A percentile compares a stretch with the other conserved stretches of the same genome.
Conservation (phyloP, 2,329 filamentous ascomycete species). For the Penicillium sp. region DNA sequence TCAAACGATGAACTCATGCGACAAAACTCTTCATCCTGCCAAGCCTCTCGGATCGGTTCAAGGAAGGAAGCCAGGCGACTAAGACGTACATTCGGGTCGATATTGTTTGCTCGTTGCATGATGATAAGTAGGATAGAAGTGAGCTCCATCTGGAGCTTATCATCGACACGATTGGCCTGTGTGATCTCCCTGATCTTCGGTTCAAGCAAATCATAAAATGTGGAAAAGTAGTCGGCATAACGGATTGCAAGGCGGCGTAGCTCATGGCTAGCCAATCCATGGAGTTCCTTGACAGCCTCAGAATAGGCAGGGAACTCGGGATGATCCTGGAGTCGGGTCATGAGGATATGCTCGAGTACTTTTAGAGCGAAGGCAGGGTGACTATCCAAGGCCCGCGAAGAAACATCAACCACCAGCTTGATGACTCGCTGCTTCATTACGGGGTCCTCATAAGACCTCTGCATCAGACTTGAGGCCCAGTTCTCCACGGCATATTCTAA, state of each 20-base stretch:
- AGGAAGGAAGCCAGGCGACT: slow-evolving; percentile 75
- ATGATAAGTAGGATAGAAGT: slow-evolving; percentile 93
- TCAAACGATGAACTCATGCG: slow-evolving; percentile 71
- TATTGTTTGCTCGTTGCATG: slow-evolving; percentile 77
- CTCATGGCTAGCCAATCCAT: slow-evolving; percentile 81
- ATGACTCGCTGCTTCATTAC: slow-evolving; percentile 78
- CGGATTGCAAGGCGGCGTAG: slow-evolving; percentile 84
- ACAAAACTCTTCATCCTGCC: slow-evolving; percentile 71
- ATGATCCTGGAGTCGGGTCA: slow-evolving; percentile 74
- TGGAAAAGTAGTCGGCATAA: slow-evolving; percentile 86
- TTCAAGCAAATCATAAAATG: slow-evolving; percentile 85
- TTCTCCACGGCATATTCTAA: slow-evolving; percentile 42
- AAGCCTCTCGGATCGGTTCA: slow-evolving; percentile 75
- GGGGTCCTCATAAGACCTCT: slow-evolving; percentile 61
- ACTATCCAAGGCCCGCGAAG: slow-evolving; percentile 74
- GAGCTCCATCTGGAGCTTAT: slow-evolving; percentile 81
- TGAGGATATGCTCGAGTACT: slow-evolving; percentile 86
- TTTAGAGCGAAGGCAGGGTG: slow-evolving; percentile 81
- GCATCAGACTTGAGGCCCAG: slow-evolving; percentile 44
- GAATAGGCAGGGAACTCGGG: slow-evolving; percentile 73
- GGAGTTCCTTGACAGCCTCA: slow-evolving; percentile 86
- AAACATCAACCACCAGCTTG: slow-evolving; percentile 80
- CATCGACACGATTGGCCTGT: slow-evolving; percentile 71
- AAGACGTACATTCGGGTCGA: slow-evolving; percentile 71
- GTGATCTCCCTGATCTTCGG: slow-evolving; percentile 75